phyloP scores from a whole-genome alignment of 2,329 filamentous ascomycete species.

The Fusarium staphyleae region DNA sequence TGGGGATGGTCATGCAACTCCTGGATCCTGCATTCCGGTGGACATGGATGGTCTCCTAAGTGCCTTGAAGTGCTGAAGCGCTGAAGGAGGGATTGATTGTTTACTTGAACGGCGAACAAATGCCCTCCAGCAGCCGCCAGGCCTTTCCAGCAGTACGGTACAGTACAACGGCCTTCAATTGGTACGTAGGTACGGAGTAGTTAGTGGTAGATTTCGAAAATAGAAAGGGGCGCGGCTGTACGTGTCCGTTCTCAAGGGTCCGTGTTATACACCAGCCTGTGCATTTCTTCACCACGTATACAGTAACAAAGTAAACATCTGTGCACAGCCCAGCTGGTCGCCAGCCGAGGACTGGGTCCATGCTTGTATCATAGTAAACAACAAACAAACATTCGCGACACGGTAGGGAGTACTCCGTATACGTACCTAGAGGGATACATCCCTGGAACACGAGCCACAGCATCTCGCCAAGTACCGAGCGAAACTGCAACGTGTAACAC shows the following conservation, averaged over 20 bases:
- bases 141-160: slow-evolving; percentile 9
- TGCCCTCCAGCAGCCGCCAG: slow-evolving; percentile 23
- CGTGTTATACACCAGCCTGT: slow-evolving; percentile 27
- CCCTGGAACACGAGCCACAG: not conserved
- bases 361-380: slow-evolving; percentile 7
- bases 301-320: slow-evolving; percentile 16
- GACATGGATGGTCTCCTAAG: slow-evolving; percentile 5
- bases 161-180: not conserved
- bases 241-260: slow-evolving; percentile 10
- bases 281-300: slow-evolving; percentile 16
- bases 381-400: slow-evolving; percentile 28
- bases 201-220: slow-evolving; percentile 18
- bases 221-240: slow-evolving; percentile 22
- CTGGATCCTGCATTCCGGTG: slow-evolving; percentile 41
- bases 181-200: not conserved
- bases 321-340: slow-evolving; percentile 13
- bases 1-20: slow-evolving; percentile 36
- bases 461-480: slow-evolving; percentile 12
- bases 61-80: slow-evolving; percentile 22
- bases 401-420: no score
- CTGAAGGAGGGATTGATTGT: slow-evolving; percentile 16
- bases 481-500: slow-evolving; percentile 12
- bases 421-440: slow-evolving; percentile 11
- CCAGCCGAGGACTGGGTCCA: slow-evolving; percentile 8
- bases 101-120: slow-evolving; percentile 21